Base-by-base conservation (phyloP, 345 rosid genomes). In the Melastoma malabathricum region DNA sequence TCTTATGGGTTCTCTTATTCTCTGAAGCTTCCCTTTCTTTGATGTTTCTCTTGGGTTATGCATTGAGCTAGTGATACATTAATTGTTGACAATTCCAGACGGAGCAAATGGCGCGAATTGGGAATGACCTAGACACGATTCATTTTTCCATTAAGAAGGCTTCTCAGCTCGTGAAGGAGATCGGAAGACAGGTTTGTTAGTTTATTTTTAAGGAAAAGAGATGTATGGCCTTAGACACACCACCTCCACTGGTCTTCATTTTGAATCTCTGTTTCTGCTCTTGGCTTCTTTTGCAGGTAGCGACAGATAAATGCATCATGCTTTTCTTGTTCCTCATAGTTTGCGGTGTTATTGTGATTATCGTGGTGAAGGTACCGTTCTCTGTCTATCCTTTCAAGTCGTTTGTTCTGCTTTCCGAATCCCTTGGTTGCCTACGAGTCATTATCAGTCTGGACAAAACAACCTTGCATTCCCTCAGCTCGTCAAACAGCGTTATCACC, bases 221-320 rank as follows among this genome's bases (percentile, higher is more conserved):
- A 27, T 27, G 31, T 6, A 27, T 6, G 31, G 3, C 6, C 6
- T 27, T 31, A 22, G 25, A 22, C 25, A 4, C 25, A 9, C 38
- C 1, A 7, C 38, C 7, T 5, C 38, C 38, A 3, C 10, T 31
- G 38, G 10, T 44, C 46, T 22, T 43, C 31, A 43, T 53, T 54
- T 55, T 15, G 16, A 47, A 15, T 54, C 14, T 31, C n/a, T 47
- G 5, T 15, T 15, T n/a, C 16, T 38, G 13, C 18, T 52, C 46
- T 45, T 45, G n/a, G 52, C 53, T 48, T 65, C 52, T 53, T 43
- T 46, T 58, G n/a, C 82, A 92, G 98, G 95, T 92, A 64, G 98
- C 98, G 15, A 87, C 98, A 0, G 98, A 92, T 71, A 92, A 87
- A 78, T 92, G 97, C 81, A 92, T 87, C 56, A 92, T 92, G 98